Percentiles rank a stretch among this genome's conserved stretches.
phyloP scores from a whole-genome alignment of 306 rosid genomes.

The Castanea sativa region DNA sequence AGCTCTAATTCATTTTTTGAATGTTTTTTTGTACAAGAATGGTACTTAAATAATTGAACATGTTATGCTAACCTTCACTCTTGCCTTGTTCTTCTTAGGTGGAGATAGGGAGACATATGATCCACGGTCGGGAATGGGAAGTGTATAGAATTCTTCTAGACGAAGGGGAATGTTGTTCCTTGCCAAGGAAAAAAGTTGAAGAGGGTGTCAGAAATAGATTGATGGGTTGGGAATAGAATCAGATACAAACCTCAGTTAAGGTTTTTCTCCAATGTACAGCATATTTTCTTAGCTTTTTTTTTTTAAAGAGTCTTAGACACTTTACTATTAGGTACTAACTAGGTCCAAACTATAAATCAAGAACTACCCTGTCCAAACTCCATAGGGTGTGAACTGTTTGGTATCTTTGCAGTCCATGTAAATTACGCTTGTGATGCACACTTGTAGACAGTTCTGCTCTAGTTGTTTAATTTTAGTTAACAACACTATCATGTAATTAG shows the following conservation, averaged over 20 bases:
- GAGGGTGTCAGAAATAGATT: conserved; percentile 44
- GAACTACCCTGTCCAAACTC: background rate
- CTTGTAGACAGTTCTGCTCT: background rate
- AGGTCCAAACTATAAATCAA: background rate
- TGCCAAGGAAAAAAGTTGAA: conserved; percentile 41
- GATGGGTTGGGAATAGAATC: conserved; percentile 51
- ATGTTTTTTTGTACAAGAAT: background rate
- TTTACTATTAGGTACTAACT: background rate
- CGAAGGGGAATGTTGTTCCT: conserved; percentile 31
- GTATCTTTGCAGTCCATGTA: background rate
- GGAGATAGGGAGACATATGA: conserved; percentile 50
- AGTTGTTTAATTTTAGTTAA: background rate
- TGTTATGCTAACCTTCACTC: background rate
- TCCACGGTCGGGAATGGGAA: conserved; percentile 56
- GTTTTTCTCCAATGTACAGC: conserved; percentile 9
- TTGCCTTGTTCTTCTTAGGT: conserved; percentile 30
- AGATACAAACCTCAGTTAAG: background rate
- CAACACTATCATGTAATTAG: background rate
- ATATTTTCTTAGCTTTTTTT: background rate
- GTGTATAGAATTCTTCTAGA: conserved; percentile 51
- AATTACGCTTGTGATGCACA: background rate
- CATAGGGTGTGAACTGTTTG: background rate
- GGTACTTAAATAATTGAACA: background rate
- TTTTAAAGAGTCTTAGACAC: background rate
- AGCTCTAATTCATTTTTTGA: background rate